Conservation (phyloP, 176 grass and related monocot genomes). For the Cymbopogon citratus region DNA sequence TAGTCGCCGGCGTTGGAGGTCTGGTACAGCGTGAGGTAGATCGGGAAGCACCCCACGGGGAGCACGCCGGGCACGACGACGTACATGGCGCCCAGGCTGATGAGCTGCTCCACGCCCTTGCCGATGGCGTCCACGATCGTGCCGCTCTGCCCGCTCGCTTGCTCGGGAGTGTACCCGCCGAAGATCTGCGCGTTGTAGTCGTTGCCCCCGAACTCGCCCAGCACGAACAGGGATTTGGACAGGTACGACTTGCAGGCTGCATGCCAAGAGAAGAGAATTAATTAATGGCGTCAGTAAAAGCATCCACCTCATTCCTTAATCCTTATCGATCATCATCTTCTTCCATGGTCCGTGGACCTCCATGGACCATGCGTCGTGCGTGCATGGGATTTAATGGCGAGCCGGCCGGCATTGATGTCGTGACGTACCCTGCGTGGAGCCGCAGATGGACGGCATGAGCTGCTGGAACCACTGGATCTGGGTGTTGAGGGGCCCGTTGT, state of each 20-base stretch:
- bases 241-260: conserved; percentile 75
- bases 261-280: too few species aligned
- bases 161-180: conserved; percentile 49
- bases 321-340: too few species aligned
- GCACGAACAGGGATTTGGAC: conserved; percentile 61
- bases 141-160: conserved; percentile 33
- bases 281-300: not conserved
- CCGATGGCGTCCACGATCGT: conserved; percentile 55
- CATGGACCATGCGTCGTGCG: not conserved
- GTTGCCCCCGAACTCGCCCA: conserved; percentile 89
- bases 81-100: conserved; percentile 54
- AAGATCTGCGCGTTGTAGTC: conserved; percentile 92
- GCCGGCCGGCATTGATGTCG: not conserved
- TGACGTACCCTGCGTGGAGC: conserved; percentile 43
- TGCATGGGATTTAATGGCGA: not conserved
- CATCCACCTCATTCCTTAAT: too few species aligned
- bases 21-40: conserved; percentile 70
- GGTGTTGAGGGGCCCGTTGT: conserved; percentile 68
- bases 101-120: conserved; percentile 64
- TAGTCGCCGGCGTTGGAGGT: conserved; percentile 65
- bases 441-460: conserved; percentile 62
- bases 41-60: conserved; percentile 74
- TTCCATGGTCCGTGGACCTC: not conserved
- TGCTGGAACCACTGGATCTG: conserved; percentile 91
- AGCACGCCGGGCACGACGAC: conserved; percentile 62